Conservation (phyloP, 2,329 filamentous ascomycete genomes). For the Bertia moriformis region DNA sequence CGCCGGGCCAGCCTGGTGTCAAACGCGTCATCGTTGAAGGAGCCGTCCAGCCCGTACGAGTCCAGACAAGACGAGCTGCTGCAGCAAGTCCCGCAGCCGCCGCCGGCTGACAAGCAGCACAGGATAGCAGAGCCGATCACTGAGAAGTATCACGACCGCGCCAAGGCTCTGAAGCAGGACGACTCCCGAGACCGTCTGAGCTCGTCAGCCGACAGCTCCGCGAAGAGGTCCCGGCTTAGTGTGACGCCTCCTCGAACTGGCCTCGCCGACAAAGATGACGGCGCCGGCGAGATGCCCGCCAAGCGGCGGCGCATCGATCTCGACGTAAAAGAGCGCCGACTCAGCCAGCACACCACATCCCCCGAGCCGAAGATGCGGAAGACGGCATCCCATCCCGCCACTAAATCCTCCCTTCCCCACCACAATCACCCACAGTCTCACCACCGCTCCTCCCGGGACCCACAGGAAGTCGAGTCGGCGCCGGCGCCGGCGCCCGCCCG, state of each 20-base stretch:
- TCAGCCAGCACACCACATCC: conserved; percentile 23
- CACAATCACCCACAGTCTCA: conserved; percentile 14
- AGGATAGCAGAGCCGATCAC: conserved; percentile 24
- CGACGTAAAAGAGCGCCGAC: conserved; percentile 33
- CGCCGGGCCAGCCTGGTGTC: conserved; percentile 43
- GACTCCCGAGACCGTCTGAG: conserved; percentile 40
- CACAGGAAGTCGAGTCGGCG: no score
- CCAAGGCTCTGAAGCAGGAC: conserved; percentile 45
- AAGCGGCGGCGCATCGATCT: conserved; percentile 43
- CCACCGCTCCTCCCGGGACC: no score
- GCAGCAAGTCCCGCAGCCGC: conserved; percentile 9
- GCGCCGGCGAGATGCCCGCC: conserved; percentile 29
- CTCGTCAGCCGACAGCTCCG: conserved; percentile 30
- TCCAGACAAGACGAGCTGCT: conserved; percentile 23
- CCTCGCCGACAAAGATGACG: conserved; percentile 33
- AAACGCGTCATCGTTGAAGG: conserved; percentile 33
- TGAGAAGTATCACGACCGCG: conserved; percentile 43
- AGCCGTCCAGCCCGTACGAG: conserved; percentile 36
- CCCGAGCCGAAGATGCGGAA: conserved; percentile 26
- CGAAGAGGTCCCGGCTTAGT: conserved; percentile 45
- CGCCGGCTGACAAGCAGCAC: conserved; percentile 30
- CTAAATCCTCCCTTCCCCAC: conserved; percentile 3
- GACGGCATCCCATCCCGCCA: no score
- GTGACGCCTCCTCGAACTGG: conserved; percentile 40
- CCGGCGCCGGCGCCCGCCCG: no score